Evolutionary conservation across 192 early-diverging fungal genomes (phyloP).

Genomic region (Coemansia sp.): DNA sequence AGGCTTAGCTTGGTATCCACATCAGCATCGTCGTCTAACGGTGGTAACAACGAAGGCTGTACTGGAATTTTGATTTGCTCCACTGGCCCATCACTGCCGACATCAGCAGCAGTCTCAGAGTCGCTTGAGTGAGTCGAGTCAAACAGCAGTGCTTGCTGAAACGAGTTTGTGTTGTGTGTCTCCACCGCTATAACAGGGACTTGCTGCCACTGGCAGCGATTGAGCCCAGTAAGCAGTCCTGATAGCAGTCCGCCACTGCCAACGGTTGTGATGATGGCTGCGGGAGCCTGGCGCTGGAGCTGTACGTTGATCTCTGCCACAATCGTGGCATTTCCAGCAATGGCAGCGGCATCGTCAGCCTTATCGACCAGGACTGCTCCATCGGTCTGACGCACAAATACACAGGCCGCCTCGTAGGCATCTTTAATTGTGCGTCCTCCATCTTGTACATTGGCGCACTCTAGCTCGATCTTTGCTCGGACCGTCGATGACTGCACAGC

Average conservation of each 20-base stretch:
- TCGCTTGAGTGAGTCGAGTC: constrained; percentile 35
- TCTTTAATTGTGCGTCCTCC: constrained; percentile 34
- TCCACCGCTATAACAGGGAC: constrained; percentile 76
- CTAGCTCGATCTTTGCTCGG: constrained; percentile 60
- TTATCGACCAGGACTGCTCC: constrained; percentile 47
- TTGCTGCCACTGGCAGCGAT: constrained; percentile 62
- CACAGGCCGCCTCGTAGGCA: constrained; percentile 32
- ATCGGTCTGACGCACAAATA: constrained; percentile 31
- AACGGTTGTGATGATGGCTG: constrained; percentile 65
- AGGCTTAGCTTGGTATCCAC: constrained; percentile 15
- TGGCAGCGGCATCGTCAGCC: constrained; percentile 59
- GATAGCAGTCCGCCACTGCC: constrained; percentile 73
- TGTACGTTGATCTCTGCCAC: constrained; percentile 66
- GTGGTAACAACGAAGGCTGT: constrained; percentile 60
- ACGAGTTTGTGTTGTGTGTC: constrained; percentile 72
- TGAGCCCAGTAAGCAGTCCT: constrained; percentile 66
- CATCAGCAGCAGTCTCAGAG: constrained; percentile 4
- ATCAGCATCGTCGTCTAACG: constrained; percentile 61
- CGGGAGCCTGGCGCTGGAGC: constrained; percentile 59
- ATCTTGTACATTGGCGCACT: constrained; percentile 59
- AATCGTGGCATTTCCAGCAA: constrained; percentile 66
- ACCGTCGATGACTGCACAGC: constrained; percentile 52
- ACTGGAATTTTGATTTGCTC: constrained; percentile 22
- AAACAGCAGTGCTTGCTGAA: constrained; percentile 64
- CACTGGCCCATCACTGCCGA: constrained; percentile 1